Conservation (phyloP, 1,139 yeast species). For the Suhomyces yuchorum region DNA sequence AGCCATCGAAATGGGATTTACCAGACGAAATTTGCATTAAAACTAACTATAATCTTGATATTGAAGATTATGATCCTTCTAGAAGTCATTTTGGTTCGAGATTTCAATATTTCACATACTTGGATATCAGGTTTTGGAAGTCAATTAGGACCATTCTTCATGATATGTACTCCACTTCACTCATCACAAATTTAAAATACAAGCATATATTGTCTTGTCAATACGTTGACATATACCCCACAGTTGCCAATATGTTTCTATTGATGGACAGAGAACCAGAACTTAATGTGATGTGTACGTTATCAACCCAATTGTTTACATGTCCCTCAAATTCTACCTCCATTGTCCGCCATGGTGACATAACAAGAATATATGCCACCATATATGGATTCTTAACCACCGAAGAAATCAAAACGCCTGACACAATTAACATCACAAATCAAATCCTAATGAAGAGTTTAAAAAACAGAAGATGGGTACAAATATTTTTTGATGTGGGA, state of each 20-base stretch:
- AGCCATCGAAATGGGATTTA: constrained; percentile 45
- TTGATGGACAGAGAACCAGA: constrained; percentile 82
- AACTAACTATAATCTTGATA: constrained; percentile 46
- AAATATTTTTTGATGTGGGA: constrained; percentile 81
- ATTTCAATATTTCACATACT: constrained; percentile 70
- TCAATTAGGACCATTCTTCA: constrained; percentile 60
- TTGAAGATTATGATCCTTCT: constrained; percentile 29
- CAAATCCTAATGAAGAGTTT: constrained; percentile 52
- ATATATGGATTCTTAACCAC: constrained; percentile 66
- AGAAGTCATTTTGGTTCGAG: constrained; percentile 61
- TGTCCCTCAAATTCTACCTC: constrained; percentile 77
- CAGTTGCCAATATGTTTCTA: constrained; percentile 72
- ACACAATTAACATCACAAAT: constrained; percentile 43
- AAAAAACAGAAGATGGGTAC: constrained; percentile 81
- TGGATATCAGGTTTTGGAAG: constrained; percentile 77
- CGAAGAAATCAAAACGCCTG: constrained; percentile 54
- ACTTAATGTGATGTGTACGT: constrained; percentile 66
- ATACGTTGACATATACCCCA: constrained; percentile 81
- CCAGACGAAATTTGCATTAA: constrained; percentile 43
- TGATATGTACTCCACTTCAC: constrained; percentile 67
- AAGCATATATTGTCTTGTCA: constrained; percentile 69
- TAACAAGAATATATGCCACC: constrained; percentile 66
- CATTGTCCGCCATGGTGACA: constrained; percentile 68
- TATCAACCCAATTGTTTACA: constrained; percentile 87
- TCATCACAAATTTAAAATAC: constrained; percentile 65